A percentile compares a stretch with the other conserved stretches of the same genome.
Conservation (phyloP, 768 basidiomycete species). For the Tubosaeta brunneosetosa region DNA sequence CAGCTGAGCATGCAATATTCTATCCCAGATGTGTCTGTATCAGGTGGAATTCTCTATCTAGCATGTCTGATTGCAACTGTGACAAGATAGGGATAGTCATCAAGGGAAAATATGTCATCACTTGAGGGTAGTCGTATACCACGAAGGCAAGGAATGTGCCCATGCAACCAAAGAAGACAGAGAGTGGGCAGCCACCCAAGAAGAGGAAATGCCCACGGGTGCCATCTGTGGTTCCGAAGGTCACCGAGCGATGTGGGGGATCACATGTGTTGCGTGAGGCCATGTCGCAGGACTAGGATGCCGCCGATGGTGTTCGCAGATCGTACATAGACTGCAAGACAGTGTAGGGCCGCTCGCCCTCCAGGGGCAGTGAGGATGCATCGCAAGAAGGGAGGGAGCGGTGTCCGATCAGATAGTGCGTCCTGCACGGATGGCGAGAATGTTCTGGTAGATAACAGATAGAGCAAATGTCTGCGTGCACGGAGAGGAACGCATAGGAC, state of each 20-base stretch:
- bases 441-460: slow-evolving; percentile 39
- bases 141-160: slow-evolving; percentile 53
- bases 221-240: slow-evolving; percentile 41
- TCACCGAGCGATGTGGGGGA: slow-evolving; percentile 34
- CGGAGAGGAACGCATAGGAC: slow-evolving; percentile 29
- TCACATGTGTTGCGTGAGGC: too few relatives aligned
- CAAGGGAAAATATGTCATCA: too few relatives aligned
- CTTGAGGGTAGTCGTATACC: too few relatives aligned
- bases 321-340: slow-evolving; percentile 37
- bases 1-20: too few relatives aligned
- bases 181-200: slow-evolving; percentile 28
- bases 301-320: too few relatives aligned
- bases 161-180: slow-evolving; percentile 40
- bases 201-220: slow-evolving; percentile 31
- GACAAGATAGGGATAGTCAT: too few relatives aligned
- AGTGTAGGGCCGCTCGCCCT: slow-evolving; percentile 43
- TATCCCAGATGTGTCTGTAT: too few relatives aligned
- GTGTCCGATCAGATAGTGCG: too few relatives aligned
- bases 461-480: slow-evolving; percentile 42
- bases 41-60: too few relatives aligned
- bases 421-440: too few relatives aligned
- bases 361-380: slow-evolving; percentile 38
- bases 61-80: too few relatives aligned
- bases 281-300: too few relatives aligned
- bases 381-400: slow-evolving; percentile 20